A percentile compares a stretch with the other conserved stretches of the same genome.
These are phyloP conservation scores for Debaryomycetaceae sp. DNA, from an alignment of 1,139 yeast species.

Conservation along the genomic window DNA sequence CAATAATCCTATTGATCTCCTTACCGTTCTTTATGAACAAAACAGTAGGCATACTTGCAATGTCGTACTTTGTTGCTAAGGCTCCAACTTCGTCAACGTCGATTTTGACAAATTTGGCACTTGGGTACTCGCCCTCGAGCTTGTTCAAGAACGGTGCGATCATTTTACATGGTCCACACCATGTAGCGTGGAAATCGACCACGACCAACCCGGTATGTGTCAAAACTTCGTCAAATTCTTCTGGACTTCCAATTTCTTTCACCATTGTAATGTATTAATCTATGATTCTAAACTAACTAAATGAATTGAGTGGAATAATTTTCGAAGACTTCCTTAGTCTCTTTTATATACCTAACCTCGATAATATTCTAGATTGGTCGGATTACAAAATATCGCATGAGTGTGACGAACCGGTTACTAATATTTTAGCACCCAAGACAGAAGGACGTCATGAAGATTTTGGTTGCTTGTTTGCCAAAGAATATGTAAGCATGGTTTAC, in stretches of 20 bases:
- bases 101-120: conserved; percentile 73
- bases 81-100: conserved; percentile 79
- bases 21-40: conserved; percentile 75
- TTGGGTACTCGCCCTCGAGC: conserved; percentile 41
- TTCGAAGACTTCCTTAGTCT: background rate
- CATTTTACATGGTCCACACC: conserved; percentile 95
- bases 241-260: conserved; percentile 37
- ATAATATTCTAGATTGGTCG: background rate
- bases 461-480: too few relatives aligned
- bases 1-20: conserved; percentile 70
- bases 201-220: conserved; percentile 60
- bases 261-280: conserved; percentile 29
- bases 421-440: too few relatives aligned
- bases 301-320: background rate
- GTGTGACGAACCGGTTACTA: too few relatives aligned
- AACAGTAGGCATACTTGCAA: conserved; percentile 89
- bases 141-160: conserved; percentile 77
- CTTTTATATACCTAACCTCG: background rate
- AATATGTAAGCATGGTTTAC: too few relatives aligned
- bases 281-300: background rate
- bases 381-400: background rate
- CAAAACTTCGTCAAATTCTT: conserved; percentile 63
- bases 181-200: conserved; percentile 81
- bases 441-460: too few relatives aligned
- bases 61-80: conserved; percentile 69